Conservation (phyloP, 148 eudicot species). For the Pharnaceum exiguum region DNA sequence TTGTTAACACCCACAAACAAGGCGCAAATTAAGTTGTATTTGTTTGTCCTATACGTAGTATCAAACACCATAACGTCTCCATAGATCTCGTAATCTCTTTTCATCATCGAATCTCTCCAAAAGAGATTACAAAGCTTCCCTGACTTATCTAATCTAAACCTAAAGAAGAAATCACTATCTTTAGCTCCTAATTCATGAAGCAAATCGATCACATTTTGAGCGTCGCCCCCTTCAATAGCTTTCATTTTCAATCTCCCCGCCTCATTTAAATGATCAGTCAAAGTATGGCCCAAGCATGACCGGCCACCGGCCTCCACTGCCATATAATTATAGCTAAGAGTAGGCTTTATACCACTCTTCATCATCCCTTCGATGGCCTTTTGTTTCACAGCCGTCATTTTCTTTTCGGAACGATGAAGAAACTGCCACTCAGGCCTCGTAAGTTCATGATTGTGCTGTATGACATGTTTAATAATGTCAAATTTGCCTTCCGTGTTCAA, state of each 20-base stretch:
- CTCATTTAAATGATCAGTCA: background rate
- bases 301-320: background rate
- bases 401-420: background rate
- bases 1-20: background rate
- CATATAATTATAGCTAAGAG: background rate
- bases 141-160: background rate
- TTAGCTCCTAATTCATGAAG: background rate
- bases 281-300: background rate
- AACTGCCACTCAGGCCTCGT: background rate
- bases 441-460: background rate
- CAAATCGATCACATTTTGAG: background rate
- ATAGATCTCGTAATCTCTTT: background rate
- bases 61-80: background rate
- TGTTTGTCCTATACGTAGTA: background rate
- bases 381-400: background rate
- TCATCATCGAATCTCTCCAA: slow-evolving; percentile 5
- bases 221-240: background rate
- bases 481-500: background rate
- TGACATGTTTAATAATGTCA: background rate
- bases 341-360: background rate
- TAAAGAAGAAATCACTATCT: background rate
- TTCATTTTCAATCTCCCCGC: background rate
- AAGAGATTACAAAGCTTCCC: background rate
- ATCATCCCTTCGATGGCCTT: background rate
- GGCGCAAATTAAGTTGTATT: background rate